Conservation (phyloP, 1,284 basidiomycete genomes). For the Tremellales sp. region DNA sequence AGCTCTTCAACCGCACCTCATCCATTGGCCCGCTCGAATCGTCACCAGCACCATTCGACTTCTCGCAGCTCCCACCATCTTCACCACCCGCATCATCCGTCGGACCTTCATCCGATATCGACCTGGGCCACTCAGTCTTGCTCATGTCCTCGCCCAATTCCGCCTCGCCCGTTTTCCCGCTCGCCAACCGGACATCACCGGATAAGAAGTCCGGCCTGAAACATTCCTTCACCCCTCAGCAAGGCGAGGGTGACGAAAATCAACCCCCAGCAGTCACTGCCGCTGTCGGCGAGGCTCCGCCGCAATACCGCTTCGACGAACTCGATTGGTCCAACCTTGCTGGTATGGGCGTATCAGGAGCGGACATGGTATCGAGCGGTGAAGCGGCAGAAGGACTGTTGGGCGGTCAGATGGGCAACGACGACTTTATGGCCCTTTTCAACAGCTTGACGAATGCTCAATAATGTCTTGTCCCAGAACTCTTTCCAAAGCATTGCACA, state of each 20-base stretch:
- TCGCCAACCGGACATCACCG: constrained; percentile 5
- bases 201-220: constrained; percentile 8
- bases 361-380: background rate
- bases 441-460: constrained; percentile 6
- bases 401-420: background rate
- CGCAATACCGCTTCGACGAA: too few relatives aligned
- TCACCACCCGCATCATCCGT: constrained; percentile 31
- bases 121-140: constrained; percentile 32
- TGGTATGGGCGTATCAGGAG: background rate
- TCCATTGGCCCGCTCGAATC: constrained; percentile 13
- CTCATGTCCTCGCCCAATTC: constrained; percentile 27
- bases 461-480: too few relatives aligned
- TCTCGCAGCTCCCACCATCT: constrained; percentile 37
- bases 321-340: too few relatives aligned
- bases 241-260: too few relatives aligned
- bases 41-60: constrained; percentile 33
- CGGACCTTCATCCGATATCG: background rate
- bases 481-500: too few relatives aligned
- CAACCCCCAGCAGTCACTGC: too few relatives aligned
- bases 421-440: constrained; percentile 17
- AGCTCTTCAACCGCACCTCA: constrained; percentile 38
- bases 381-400: background rate
- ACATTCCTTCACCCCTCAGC: constrained; percentile 5
- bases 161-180: constrained; percentile 7
- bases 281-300: too few relatives aligned